Base-by-base conservation (phyloP, 805 yeast species). In the Starmerella lactis-condensi region DNA sequence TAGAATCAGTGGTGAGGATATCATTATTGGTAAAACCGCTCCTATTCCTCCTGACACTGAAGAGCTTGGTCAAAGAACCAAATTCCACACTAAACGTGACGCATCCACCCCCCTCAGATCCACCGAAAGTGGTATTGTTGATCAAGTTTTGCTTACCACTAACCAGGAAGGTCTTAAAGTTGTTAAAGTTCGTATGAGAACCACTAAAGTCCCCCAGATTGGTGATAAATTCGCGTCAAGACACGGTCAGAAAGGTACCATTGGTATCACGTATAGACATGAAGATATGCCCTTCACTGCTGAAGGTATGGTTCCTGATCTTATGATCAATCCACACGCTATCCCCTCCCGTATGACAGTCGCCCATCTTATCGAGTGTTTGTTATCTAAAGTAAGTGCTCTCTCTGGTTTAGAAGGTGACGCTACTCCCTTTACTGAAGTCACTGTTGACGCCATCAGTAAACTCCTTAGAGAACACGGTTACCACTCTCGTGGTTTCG, bases 311-410 rank as follows among this genome's bases (percentile, higher is more conserved):
- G 95, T 85, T 23, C 99, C 99, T 6, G 99, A 89, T 60, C 65
- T 89, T 52, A 81, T 89, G 49, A 89, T 89, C 54, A 89, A 89
- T 56, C 99, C 99, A 2, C 99, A 89, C 59, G 98, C 96, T 52
- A 89, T 89, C 68, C 99, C 99, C 45, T 89, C 99, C 36, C 95
- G 99, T 69, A 89, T 89, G 99, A 89, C 99, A 24, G 98, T 89
- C 38, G 99, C 98, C 30, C 96, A 89, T 65, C 75, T 89, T 64
- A 85, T 89, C 58, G 99, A 89, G 64, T 89, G 98, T 75, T 64
- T 89, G 55, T 63, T 89, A 47, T 76, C 93, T 30, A 89, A 89
- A 59, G 96, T 89, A 26, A 83, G 95, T 4, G 72, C 96, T 2
- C 64, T 89, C 46, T 74, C 92, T 29, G 98, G 96, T 50, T 67